Evolutionary conservation across 306 rosid species (phyloP).

Genomic region (Crataegus laevigata): DNA sequence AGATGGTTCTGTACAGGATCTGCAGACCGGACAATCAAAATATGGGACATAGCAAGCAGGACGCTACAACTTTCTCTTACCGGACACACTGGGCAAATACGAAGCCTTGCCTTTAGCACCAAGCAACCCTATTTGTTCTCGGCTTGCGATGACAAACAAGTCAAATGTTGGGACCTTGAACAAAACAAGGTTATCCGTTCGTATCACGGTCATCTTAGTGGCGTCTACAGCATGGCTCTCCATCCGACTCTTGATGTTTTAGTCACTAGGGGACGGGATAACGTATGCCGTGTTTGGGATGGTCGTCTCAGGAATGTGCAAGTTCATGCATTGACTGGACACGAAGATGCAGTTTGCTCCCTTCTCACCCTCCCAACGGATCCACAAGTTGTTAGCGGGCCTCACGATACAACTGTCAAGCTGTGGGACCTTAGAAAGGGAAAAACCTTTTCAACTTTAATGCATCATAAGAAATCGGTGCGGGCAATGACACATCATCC

Average conservation of each 20-base stretch:
- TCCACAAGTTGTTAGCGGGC: conserved; percentile 96
- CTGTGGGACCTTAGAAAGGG: conserved; percentile 97
- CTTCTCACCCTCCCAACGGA: conserved; percentile 84
- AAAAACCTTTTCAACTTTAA: too few species aligned
- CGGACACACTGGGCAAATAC: too few species aligned
- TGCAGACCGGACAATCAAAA: too few species aligned
- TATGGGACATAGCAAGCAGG: too few species aligned
- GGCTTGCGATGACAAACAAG: conserved; percentile 95
- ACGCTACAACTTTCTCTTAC: too few species aligned
- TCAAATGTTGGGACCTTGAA: conserved; percentile 98
- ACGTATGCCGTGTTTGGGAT: conserved; percentile 99
- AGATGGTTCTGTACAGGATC: conserved; percentile 94
- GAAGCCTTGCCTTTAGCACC: conserved; percentile 88
- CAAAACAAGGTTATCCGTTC: conserved; percentile 96
- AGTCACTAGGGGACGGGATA: conserved; percentile 94
- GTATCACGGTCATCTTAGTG: conserved; percentile 95
- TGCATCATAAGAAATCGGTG: too few species aligned
- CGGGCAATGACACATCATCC: too few species aligned
- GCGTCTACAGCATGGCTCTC: conserved; percentile 88
- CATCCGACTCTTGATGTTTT: conserved; percentile 93
- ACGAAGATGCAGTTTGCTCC: conserved; percentile 91
- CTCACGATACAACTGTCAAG: conserved; percentile 87
- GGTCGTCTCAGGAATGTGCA: conserved; percentile 75
- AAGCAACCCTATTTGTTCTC: conserved; percentile 94
- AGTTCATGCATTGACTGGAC: conserved; percentile 78